Conservation (phyloP, 2,329 filamentous ascomycete genomes). For the Xylaria polymorpha region DNA sequence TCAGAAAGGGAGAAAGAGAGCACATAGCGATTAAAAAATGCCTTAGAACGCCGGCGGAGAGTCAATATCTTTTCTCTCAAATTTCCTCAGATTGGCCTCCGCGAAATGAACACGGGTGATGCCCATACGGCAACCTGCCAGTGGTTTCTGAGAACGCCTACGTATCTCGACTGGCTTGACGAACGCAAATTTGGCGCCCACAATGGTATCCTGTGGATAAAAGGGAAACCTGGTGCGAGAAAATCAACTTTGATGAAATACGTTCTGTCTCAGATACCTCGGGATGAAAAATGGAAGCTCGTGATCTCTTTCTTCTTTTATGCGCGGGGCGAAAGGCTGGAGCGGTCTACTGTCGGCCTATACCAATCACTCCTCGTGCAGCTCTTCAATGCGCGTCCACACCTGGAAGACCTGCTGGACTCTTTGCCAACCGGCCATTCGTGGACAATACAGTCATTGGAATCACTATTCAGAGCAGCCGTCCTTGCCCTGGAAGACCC, state of each 20-base stretch:
- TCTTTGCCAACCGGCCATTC: background rate
- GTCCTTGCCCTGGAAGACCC: conserved; percentile 29
- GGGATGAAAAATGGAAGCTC: conserved; percentile 25
- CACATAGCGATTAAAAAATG: background rate
- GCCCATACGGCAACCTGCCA: conserved; percentile 40
- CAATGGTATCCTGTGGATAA: conserved; percentile 57
- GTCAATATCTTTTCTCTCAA: background rate
- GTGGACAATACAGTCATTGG: conserved; percentile 8
- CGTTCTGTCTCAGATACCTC: conserved; percentile 22
- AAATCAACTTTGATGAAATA: conserved; percentile 50
- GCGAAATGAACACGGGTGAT: conserved; percentile 29
- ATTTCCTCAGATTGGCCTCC: conserved; percentile 36
- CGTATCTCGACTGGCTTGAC: conserved; percentile 52
- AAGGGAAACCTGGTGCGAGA: conserved; percentile 54
- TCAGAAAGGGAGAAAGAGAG: background rate
- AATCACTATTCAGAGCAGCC: conserved; percentile 12
- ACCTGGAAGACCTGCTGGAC: conserved; percentile 48
- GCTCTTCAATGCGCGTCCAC: conserved; percentile 52
- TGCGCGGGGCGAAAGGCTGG: conserved; percentile 55
- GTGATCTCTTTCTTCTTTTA: conserved; percentile 61
- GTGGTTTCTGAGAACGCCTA: conserved; percentile 40
- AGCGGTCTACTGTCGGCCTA: conserved; percentile 60
- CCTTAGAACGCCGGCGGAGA: background rate
- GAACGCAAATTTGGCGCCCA: conserved; percentile 41
- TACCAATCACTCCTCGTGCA: conserved; percentile 63